Evolutionary conservation across 306 rosid genomes (phyloP), one percentile per base, ranked within the genome.

Genomic region (Boehmeria nivea): DNA sequence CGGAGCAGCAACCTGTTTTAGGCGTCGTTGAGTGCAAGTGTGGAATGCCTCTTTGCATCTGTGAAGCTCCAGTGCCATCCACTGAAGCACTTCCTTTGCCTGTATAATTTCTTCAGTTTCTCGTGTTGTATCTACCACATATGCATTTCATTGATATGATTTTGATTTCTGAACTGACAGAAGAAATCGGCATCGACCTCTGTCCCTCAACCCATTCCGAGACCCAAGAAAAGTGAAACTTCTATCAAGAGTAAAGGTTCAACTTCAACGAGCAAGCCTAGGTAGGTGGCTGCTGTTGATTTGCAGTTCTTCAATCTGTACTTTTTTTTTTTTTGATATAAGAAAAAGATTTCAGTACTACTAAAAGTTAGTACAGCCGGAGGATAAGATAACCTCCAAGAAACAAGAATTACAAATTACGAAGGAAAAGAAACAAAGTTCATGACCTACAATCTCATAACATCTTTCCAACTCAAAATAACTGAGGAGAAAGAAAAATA

Each of bases 41-140:
- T 76, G 90, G 99, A 76, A 93, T 93, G 96, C 99, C 99, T 66
- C 84, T 93, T 64, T 93, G 99, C 71, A 93, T 93, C 50, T 93
- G 99, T 68, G 94, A 75, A 79, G 80, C 94, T 61, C 75, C 95
- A 55, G 65, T 72, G 27, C 81, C 94, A 60, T 70, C 87, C 19
- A 31, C 73, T 23, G 76, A 63, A 64, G 66, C 65, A 54, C 51
- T 56, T 54, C 83, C 81, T 38, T 23, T 51, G 28, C 80, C 68
- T 87, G 95, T 93, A 71, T 61, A 46, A 60, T 72, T n/a, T 65
- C 51, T 64, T 48, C 59, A 51, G 40, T 33, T 61, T 49, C 38
- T 47, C 39, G 55, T 24, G 27, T 57, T 57, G 43, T 40, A 17
- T 26, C 18, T 45, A 31, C 43, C 21, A 26, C 45, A 37, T 54